These are phyloP conservation scores for Cudoniella acicularis DNA, from an alignment of 495 filamentous ascomycete genomes.

Conservation along the genomic window DNA sequence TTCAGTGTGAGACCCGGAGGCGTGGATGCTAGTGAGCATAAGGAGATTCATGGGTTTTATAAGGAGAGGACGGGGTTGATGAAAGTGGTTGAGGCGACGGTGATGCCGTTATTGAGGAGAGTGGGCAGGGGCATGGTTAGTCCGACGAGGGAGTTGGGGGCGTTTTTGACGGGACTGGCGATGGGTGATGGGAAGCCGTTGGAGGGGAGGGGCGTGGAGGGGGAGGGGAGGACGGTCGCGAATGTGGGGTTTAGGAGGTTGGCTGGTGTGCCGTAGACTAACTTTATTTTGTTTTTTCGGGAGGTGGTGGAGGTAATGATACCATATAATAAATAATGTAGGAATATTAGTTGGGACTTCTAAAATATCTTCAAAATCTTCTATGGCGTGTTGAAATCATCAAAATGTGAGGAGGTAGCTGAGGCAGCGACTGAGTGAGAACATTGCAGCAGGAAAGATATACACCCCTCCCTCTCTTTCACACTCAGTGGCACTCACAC, in stretches of 20 bases:
- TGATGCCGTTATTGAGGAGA: conserved; percentile 18
- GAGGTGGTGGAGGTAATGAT: too few relatives aligned
- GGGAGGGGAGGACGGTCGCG: conserved; percentile 42
- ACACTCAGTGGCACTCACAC: too few relatives aligned
- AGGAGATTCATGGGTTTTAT: conserved; percentile 12
- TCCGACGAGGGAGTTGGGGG: conserved; percentile 39
- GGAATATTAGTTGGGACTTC: too few relatives aligned
- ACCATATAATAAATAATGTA: too few relatives aligned
- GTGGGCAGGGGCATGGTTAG: conserved; percentile 28
- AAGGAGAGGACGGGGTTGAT: background rate
- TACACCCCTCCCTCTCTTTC: too few relatives aligned
- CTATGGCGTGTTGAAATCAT: too few relatives aligned
- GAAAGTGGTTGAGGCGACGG: conserved; percentile 14
- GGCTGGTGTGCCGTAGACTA: too few relatives aligned
- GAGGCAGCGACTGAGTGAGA: too few relatives aligned
- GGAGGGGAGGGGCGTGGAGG: conserved; percentile 40
- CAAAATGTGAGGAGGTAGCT: too few relatives aligned
- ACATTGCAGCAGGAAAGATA: too few relatives aligned
- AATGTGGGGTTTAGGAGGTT: conserved; percentile 47
- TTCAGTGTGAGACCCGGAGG: conserved; percentile 30
- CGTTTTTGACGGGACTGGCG: conserved; percentile 52
- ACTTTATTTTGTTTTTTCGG: too few relatives aligned
- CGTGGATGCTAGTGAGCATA: conserved; percentile 9
- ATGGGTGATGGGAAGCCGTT: conserved; percentile 47
- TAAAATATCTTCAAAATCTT: too few relatives aligned